Evolutionary conservation across 2,329 filamentous ascomycete species (phyloP), one percentile per base, ranked within the genome.

Genomic region (Ustilaginoidea virens): DNA sequence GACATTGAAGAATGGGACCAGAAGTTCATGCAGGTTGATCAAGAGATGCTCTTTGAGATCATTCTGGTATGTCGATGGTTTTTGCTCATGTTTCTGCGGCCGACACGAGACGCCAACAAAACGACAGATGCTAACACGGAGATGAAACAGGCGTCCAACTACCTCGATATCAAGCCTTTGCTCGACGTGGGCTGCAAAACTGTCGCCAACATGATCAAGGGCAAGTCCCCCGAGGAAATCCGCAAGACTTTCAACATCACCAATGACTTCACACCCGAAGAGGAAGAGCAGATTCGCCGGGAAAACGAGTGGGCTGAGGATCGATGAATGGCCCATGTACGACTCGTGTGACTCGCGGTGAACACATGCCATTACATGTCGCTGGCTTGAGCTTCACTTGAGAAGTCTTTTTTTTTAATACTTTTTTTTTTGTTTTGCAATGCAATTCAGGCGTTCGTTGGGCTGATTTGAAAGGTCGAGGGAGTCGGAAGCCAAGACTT

Each of bases 121-220:
- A n/a, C n/a, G n/a, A n/a, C n/a, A n/a, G n/a, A n/a, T n/a, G n/a
- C n/a, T n/a, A n/a, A n/a, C n/a, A n/a, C n/a, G n/a, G n/a, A n/a
- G n/a, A n/a, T 12, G 10, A n/a, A 8, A 11, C 12, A 90, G 81
- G 90, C 90, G 4, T 83, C 87, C 46, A 98, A 98, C 67, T 98
- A 96, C 56, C 78, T 98, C 35, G 90, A 98, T 43, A 98, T 98
- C 65, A 98, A 96, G 70, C 80, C 85, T 2, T 79, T 98, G 1
- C 77, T 98, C 17, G 90, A 98, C 40, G 87, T 96, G 35, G 90
- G 90, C 37, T 98, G 90, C 21, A 29, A 98, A 73, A 98, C 90
- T 0, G 90, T 98, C 11, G 90, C 90, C 37, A 98, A 98, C 62
- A 98, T 98, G 90, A 98, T 98, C 68, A 98, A 98, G 80, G 90